Base-by-base conservation (phyloP, 441 rosid species). In the Populus hybrid region DNA sequence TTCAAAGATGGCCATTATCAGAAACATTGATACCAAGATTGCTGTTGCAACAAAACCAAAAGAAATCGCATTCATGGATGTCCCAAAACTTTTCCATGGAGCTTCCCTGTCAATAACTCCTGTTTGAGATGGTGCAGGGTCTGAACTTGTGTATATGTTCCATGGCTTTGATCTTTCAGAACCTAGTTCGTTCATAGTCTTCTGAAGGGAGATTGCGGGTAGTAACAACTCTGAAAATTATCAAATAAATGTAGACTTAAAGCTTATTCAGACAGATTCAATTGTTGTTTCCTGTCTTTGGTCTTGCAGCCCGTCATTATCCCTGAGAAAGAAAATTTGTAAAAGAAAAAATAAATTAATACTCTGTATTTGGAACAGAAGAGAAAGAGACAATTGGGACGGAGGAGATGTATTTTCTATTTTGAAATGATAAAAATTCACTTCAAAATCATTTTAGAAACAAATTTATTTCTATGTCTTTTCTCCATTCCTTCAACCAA, bases 1-100 rank as follows among this genome's bases (percentile, higher is more conserved):
- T 82, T 94, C 98, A 28, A 92, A 87, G 80, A 94, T 92, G 68
- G 95, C 98, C 97, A 94, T 92, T 76, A 90, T 83, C 70, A 94
- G 84, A 86, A 94, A 94, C 98, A 94, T 92, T 29, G 92, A 92
- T 84, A 94, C 89, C 85, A 94, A 89, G 73, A 94, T 87, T 73
- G 98, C 97, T 16, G 98, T 92, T 74, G 98, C 98, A 4, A 93
- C 97, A 50, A 90, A 92, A 2, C 98, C 97, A 79, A 94, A 94
- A 3, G 97, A 94, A 53, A 94, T 90, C 0, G 98, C 95, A 78
- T 85, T 91, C 75, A 90, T 90, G 5, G 95, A 92, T 85, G 88
- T 86, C 50, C 87, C 94, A 23, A 89, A 89, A 74, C 87, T 79
- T 76, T 85, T 86, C 92, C 93, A 88, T 26, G 90, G 90, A 74